phyloP scores from a whole-genome alignment of 495 filamentous ascomycete species.

The Podospora didyma region DNA sequence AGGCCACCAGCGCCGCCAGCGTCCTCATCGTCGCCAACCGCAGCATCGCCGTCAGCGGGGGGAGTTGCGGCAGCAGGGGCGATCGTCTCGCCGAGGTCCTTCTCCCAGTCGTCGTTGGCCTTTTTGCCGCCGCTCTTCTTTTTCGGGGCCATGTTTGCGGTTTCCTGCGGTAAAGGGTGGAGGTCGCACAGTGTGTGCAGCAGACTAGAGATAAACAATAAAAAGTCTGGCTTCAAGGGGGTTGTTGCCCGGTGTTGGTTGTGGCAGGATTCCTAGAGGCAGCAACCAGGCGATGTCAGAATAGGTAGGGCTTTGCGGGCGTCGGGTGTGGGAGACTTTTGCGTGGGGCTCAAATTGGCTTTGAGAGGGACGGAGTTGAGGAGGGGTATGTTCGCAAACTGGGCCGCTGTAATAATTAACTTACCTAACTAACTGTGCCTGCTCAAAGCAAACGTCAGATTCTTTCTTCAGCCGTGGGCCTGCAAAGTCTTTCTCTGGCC shows the following conservation, averaged over 20 bases:
- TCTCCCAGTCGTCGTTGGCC: conserved; percentile 91
- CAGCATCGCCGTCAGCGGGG: conserved; percentile 31
- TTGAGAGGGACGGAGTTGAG: too few species aligned
- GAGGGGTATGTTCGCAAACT: too few species aligned
- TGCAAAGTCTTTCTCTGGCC: conserved; percentile 8
- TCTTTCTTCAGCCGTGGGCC: conserved; percentile 3
- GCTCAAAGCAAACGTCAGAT: background rate
- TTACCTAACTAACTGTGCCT: background rate
- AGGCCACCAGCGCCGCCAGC: conserved; percentile 60
- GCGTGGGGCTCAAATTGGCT: too few species aligned
- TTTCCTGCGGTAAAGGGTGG: background rate
- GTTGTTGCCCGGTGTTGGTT: background rate
- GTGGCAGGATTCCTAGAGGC: too few species aligned
- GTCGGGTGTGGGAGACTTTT: too few species aligned
- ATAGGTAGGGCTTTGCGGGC: too few species aligned
- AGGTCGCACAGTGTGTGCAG: background rate
- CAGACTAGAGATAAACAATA: background rate
- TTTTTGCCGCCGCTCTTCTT: conserved; percentile 92
- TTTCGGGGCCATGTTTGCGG: conserved; percentile 78
- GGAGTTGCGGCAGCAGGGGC: conserved; percentile 44
- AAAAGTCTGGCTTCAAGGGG: conserved; percentile 2
- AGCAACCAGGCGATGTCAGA: too few species aligned
- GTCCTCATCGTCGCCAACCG: conserved; percentile 48
- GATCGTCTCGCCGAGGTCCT: conserved; percentile 80
- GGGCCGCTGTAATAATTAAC: too few species aligned